These are phyloP conservation scores for Auriculariales sp. DNA, from an alignment of 768 basidiomycete species.

Conservation along the genomic window DNA sequence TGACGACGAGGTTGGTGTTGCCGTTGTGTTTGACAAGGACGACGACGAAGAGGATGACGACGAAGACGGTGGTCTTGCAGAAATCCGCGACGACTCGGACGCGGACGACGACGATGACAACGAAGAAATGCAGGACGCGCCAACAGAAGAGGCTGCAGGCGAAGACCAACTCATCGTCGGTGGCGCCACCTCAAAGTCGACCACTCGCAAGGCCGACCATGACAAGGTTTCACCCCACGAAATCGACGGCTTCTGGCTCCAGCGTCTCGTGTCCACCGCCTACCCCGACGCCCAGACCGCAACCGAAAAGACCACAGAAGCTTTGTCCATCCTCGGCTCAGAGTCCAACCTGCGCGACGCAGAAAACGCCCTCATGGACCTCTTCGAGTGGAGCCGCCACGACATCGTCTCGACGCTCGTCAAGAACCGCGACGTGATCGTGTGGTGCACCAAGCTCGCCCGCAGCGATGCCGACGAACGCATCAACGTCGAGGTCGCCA, in stretches of 20 bases:
- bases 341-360: slow-evolving; percentile 82
- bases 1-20: slow-evolving; percentile 94
- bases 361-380: slow-evolving; percentile 92
- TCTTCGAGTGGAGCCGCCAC: slow-evolving; percentile 89
- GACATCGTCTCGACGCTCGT: slow-evolving; percentile 80
- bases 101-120: slow-evolving; percentile 53
- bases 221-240: slow-evolving; percentile 78
- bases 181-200: slow-evolving; percentile 28
- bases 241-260: slow-evolving; percentile 98
- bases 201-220: slow-evolving; percentile 47
- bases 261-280: slow-evolving; percentile 78
- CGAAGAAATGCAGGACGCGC: slow-evolving; percentile 16
- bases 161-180: slow-evolving; percentile 72
- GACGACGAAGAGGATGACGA: slow-evolving; percentile 78
- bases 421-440: slow-evolving; percentile 89
- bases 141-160: slow-evolving; percentile 21
- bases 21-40: slow-evolving; percentile 95
- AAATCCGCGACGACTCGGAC: slow-evolving; percentile 71
- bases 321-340: slow-evolving; percentile 73
- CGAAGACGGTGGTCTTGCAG: slow-evolving; percentile 78
- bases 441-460: slow-evolving; percentile 96
- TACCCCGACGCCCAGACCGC: slow-evolving; percentile 93
- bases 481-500: slow-evolving; percentile 89
- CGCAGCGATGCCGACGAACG: slow-evolving; percentile 78
- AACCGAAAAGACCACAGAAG: slow-evolving; percentile 75